Evolutionary conservation across 306 rosid genomes (phyloP), one percentile per base, ranked within the genome.

Genomic region (Sphenostylis stenocarpa): DNA sequence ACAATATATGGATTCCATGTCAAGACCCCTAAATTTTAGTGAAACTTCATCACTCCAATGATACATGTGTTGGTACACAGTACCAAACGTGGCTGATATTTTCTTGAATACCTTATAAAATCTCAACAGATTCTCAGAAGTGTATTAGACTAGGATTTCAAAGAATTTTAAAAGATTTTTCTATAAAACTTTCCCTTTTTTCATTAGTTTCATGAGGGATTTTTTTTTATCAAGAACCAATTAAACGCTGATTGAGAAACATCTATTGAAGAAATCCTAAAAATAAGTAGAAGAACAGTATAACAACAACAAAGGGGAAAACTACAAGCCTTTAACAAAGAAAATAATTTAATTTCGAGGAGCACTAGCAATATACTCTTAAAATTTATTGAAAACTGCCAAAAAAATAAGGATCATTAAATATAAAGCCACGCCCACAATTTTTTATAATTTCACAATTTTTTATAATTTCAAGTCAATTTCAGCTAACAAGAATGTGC

Each of bases 51-150:
- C n/a, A n/a, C 44, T 17, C 44, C 28, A 39, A 10, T 14, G 41
- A 16, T 41, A n/a, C 2, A 21, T 55, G 52, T 71, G 61, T 71
- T 20, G n/a, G 28, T n/a, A 24, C 31, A 16, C 4, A 41, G 20
- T 52, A n/a, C 5, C 44, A n/a, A 48, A 80, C 80, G 74, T 16
- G 23, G 36, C 65, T 29, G 47, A 62, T 56, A 63, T 21, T 15
- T 71, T 76, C 21, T 26, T 58, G 66, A n/a, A n/a, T n/a, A n/a
- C n/a, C 7, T 55, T 17, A 67, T 13, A 28, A 21, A 56, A 12
- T 3, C 5, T 10, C 29, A 72, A 43, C 26, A 1, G 20, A 43
- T 20, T 66, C 5, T 6, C 43, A 23, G 53, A 11, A 0, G 41
- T 36, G 9, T 8, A 36, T 36, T 36, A 11, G 11, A 36, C 3